A percentile compares a stretch with the other conserved stretches of the same genome.
Conservation (phyloP, 2,329 filamentous ascomycete species). For the Emericellopsis atlantica region DNA sequence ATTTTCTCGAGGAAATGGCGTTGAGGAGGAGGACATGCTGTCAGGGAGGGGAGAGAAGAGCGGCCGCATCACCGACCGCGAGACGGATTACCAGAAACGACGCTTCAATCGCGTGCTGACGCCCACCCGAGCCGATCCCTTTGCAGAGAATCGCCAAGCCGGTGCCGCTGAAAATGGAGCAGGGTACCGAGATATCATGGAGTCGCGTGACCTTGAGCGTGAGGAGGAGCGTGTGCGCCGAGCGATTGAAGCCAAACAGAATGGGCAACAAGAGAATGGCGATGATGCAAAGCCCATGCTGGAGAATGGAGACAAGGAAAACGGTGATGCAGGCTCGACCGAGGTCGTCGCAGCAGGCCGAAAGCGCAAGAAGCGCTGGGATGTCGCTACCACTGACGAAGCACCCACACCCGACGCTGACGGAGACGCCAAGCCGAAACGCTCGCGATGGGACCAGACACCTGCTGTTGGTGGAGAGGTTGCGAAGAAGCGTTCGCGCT, state of each 20-base stretch:
- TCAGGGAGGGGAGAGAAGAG: slow-evolving; percentile 74
- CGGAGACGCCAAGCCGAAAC: slow-evolving; percentile 51
- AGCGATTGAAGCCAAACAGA: slow-evolving; percentile 62
- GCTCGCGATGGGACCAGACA: slow-evolving; percentile 81
- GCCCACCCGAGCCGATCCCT: slow-evolving; percentile 75
- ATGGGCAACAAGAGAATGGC: slow-evolving; percentile 43
- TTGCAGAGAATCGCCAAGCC: slow-evolving; percentile 61
- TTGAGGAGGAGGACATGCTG: slow-evolving; percentile 86
- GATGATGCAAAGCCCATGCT: slow-evolving; percentile 62
- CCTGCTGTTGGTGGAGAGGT: slow-evolving; percentile 46
- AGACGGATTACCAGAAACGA: slow-evolving; percentile 96
- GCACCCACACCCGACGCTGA: slow-evolving; percentile 37
- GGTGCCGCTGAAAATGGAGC: slow-evolving; percentile 58
- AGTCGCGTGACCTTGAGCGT: slow-evolving; percentile 75
- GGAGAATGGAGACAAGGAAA: slow-evolving; percentile 63
- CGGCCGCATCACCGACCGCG: slow-evolving; percentile 80
- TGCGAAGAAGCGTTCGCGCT: slow-evolving; percentile 69
- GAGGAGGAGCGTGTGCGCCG: slow-evolving; percentile 81
- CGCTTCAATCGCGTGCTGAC: slow-evolving; percentile 81
- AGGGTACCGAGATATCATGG: slow-evolving; percentile 86
- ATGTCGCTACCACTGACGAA: slow-evolving; percentile 51
- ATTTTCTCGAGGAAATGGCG: slow-evolving; percentile 71
- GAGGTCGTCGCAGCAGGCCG: slow-evolving; percentile 49
- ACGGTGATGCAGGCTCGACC: slow-evolving; percentile 55
- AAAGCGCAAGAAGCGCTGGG: slow-evolving; percentile 94